Base-by-base conservation (phyloP, 129 eudicot species). In the Deinandra increscens region DNA sequence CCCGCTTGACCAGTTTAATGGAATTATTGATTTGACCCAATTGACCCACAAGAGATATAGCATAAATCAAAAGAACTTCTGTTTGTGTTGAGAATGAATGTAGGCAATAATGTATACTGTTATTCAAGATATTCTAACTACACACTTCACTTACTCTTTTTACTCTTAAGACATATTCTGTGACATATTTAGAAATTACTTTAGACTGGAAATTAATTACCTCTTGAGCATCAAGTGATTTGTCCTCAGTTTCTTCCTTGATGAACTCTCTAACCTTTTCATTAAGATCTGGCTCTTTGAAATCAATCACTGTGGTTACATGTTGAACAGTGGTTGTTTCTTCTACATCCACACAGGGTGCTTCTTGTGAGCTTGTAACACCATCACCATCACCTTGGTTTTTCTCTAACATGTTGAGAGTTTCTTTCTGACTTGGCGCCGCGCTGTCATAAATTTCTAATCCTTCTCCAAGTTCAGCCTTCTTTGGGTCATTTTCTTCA, bases 201-300 rank as follows among this genome's bases (percentile, higher is more conserved):
- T 26, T 13, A 7, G 68, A 18, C 8, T 68, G 10, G 62, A 37
- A 15, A 10, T 36, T 14, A 11, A 22, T 59, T 75, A 75, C 80
- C 80, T 75, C 63, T 51, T 64, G 58, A 68, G 45, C 53, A 59
- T 68, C 64, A 76, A 23, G n/a, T 60, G 26, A 19, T 36, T 10
- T 76, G 33, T 23, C 70, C 39, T 36, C 64, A 18, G 39, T 22
- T 51, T 72, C 50, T 34, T 61, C 69, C 53, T 22, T 14, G 54
- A 17, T 20, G 34, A 73, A 22, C 31, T 73, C 71, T 50, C 19
- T 49, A 22, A 71, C 64, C 55, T 19, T 45, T 56, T 56, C 66
- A 39, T 23, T 64, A 34, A 8, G 60, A 72, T 61, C 49, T 43
- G 45, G 78, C 45, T 64, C 78, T 60, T 73, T 39, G 63, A 50